Percentiles rank a stretch among this genome's conserved stretches.
These are phyloP conservation scores for Collariella sp. DNA, from an alignment of 495 filamentous ascomycete genomes.

Conservation along the genomic window DNA sequence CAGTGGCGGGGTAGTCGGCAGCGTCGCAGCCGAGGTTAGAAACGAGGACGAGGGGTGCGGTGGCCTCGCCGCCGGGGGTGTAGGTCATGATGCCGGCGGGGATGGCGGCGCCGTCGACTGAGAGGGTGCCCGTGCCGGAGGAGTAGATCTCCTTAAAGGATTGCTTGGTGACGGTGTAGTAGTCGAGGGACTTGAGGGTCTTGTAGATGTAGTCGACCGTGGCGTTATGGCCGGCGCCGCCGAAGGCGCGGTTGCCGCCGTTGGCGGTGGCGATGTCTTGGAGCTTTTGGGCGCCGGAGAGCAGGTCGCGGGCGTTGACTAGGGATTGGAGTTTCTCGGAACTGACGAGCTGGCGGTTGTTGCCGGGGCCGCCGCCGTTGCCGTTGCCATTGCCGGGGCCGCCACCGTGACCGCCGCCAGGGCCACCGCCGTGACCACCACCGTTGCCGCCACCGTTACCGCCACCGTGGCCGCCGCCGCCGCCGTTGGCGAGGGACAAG, in stretches of 20 bases:
- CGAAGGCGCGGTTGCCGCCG: conserved; percentile 48
- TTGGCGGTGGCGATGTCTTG: conserved; percentile 34
- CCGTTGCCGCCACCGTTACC: neutral
- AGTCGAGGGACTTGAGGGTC: conserved; percentile 38
- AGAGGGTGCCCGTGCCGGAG: conserved; percentile 27
- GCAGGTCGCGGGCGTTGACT: conserved; percentile 36
- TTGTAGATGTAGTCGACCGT: conserved; percentile 56
- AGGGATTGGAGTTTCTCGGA: conserved; percentile 22
- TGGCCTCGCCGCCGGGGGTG: conserved; percentile 38
- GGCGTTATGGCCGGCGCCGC: conserved; percentile 51
- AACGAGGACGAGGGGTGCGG: conserved; percentile 37
- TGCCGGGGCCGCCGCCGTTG: neutral
- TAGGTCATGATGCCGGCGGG: conserved; percentile 31
- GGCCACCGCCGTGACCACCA: neutral
- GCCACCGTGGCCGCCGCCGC: neutral
- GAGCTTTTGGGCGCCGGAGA: conserved; percentile 37
- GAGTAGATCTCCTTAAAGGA: conserved; percentile 39
- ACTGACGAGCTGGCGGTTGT: conserved; percentile 11
- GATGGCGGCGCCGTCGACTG: conserved; percentile 25
- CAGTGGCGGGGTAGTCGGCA: conserved; percentile 47
- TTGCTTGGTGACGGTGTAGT: conserved; percentile 56
- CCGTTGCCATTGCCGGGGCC: neutral
- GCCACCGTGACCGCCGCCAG: neutral
- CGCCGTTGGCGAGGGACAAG: conserved; percentile 1
- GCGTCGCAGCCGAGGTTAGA: conserved; percentile 48